These are phyloP conservation scores for Durotheca rogersii DNA, from an alignment of 495 filamentous ascomycete species.

Conservation along the genomic window DNA sequence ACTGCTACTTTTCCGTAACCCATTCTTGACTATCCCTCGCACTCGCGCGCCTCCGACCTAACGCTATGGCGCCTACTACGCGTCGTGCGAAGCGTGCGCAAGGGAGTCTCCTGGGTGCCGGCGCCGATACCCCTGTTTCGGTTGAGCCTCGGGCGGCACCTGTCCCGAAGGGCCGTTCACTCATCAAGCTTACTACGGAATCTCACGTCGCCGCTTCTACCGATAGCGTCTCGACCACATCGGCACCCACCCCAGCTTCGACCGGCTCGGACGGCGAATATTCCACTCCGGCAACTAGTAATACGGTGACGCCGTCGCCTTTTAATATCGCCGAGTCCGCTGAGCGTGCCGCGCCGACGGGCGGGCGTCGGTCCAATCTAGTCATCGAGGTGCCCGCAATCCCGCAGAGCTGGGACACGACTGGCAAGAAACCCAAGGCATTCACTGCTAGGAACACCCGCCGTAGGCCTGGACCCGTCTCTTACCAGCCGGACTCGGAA, in stretches of 20 bases:
- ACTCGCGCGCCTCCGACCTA: too few relatives aligned
- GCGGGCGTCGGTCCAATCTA: slow-evolving; percentile 1
- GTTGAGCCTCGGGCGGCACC: too few relatives aligned
- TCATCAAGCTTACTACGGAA: too few relatives aligned
- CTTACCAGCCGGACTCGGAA: slow-evolving; percentile 19
- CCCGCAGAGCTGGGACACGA: not conserved
- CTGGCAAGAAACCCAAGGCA: slow-evolving; percentile 22
- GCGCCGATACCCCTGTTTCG: too few relatives aligned
- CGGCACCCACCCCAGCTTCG: slow-evolving; percentile 40
- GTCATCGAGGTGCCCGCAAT: slow-evolving; percentile 19
- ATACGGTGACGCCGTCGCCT: slow-evolving; percentile 57
- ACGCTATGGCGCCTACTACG: too few relatives aligned
- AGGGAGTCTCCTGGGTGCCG: too few relatives aligned
- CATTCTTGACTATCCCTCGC: too few relatives aligned
- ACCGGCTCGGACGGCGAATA: slow-evolving; percentile 58
- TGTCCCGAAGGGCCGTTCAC: too few relatives aligned
- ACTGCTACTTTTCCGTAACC: too few relatives aligned
- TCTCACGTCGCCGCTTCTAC: not conserved
- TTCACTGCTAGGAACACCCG: slow-evolving; percentile 1
- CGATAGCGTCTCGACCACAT: slow-evolving; percentile 35
- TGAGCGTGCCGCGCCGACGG: slow-evolving; percentile 10
- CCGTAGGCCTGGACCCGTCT: slow-evolving; percentile 8
- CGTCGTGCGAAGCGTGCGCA: too few relatives aligned
- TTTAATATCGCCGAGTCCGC: slow-evolving; percentile 16
- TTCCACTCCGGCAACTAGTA: slow-evolving; percentile 78